Evolutionary conservation across 495 filamentous ascomycete species (phyloP), one percentile per base, ranked within the genome.

Genomic region (Astrothelium subdiscretum): DNA sequence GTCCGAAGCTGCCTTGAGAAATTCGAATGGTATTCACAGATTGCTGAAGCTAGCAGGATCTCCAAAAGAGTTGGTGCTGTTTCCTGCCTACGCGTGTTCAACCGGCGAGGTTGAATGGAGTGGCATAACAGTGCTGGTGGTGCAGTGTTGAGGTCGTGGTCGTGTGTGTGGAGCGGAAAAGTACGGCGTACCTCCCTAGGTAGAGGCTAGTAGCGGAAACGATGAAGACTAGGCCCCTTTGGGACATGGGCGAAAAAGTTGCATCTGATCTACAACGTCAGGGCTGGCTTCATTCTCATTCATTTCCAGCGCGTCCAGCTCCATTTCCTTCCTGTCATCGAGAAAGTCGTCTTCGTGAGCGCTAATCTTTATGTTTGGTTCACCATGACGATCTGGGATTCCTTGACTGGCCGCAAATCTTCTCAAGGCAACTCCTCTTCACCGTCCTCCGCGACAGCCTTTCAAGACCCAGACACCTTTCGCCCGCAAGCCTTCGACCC

Each of bases 401-500:
- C 86, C 48, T 77, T 97, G 71, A 86, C 89, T 20, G 92, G 91
- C 67, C 85, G 86, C 74, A 95, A 91, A 78, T 83, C 64, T 29
- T 59, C 68, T 18, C 61, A 85, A 63, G 74, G 76, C 20, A 77
- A 79, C 10, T 73, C 76, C 18, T 63, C 74, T 31, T 73, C 76
- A n/a, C 66, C 65, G 66, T 60, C 67, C 29, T 61, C 63, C 15
- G 52, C 70, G 13, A 62, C 68, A 18, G 42, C 67, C 58, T 54
- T 66, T 57, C 59, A 77, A 66, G 61, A 75, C n/a, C 67, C 78
- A 66, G 70, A 76, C 63, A 72, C 79, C 65, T 83, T 83, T 70
- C 76, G 79, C 57, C 74, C 84, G 54, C 74, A 78, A 54, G 71
- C 80, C 70, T 90, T 87, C 75, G 84, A 92, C 74, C 81, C 89